A percentile compares a stretch with the other conserved stretches of the same genome.
phyloP scores from a whole-genome alignment of 768 basidiomycete species.

The Amanita rimosa region DNA sequence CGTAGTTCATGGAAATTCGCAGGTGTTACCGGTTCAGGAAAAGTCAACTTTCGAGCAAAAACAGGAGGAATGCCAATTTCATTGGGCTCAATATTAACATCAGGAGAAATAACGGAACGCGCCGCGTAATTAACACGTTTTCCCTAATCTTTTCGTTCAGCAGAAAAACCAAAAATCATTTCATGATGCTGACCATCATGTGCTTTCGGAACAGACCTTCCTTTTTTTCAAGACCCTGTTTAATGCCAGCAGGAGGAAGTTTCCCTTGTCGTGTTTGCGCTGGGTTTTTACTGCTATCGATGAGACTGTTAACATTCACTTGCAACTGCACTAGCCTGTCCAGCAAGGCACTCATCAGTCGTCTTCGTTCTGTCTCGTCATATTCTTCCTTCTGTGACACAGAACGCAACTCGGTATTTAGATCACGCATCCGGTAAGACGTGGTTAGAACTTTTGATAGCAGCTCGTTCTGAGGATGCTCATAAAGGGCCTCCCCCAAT shows the following conservation, averaged over 20 bases:
- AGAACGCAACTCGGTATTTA: slow-evolving; percentile 53
- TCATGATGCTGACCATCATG: slow-evolving; percentile 75
- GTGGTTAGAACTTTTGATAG: slow-evolving; percentile 73
- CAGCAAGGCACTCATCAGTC: slow-evolving; percentile 57
- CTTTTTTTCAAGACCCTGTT: slow-evolving; percentile 97
- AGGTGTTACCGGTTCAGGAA: slow-evolving; percentile 92
- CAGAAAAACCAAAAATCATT: neutral
- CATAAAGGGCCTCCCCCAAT: slow-evolving; percentile 88
- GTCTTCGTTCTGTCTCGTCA: slow-evolving; percentile 40
- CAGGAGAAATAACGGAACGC: slow-evolving; percentile 99
- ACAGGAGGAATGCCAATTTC: slow-evolving; percentile 98
- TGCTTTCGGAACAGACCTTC: slow-evolving; percentile 96
- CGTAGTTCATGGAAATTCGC: slow-evolving; percentile 84
- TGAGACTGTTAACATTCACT: slow-evolving; percentile 90
- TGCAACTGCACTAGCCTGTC: slow-evolving; percentile 85
- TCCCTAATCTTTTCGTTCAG: slow-evolving; percentile 39
- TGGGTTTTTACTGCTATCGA: slow-evolving; percentile 95
- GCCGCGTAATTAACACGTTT: slow-evolving; percentile 99
- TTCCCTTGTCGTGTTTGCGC: slow-evolving; percentile 77
- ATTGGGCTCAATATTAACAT: slow-evolving; percentile 97
- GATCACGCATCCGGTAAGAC: slow-evolving; percentile 67
- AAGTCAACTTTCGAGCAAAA: slow-evolving; percentile 93
- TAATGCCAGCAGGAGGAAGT: slow-evolving; percentile 85
- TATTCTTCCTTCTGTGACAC: slow-evolving; percentile 48
- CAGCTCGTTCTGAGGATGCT: slow-evolving; percentile 92